These are phyloP conservation scores for Dissophora ornata DNA, from an alignment of 192 early-diverging fungal species.

Conservation along the genomic window DNA sequence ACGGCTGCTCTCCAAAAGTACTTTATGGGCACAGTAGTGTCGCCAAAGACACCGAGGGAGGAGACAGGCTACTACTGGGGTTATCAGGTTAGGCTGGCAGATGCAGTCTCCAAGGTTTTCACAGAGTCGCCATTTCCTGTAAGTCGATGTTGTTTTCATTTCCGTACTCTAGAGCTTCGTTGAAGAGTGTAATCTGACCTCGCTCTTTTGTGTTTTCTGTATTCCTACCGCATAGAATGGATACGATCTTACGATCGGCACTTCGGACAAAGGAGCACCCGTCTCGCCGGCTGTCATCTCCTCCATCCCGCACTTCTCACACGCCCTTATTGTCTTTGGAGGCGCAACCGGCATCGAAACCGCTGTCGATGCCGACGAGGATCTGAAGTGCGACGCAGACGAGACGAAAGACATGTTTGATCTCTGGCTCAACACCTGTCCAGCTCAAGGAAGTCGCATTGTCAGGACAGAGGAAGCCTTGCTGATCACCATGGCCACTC, in stretches of 20 bases:
- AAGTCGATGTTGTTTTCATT: too few species aligned
- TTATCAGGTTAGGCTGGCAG: constrained; percentile 70
- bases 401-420: constrained; percentile 74
- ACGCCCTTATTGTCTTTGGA: constrained; percentile 75
- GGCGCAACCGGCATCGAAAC: constrained; percentile 73
- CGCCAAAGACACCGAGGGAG: constrained; percentile 69
- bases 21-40: constrained; percentile 65
- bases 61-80: constrained; percentile 76
- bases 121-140: constrained; percentile 68
- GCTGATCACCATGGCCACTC: constrained; percentile 59
- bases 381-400: constrained; percentile 62
- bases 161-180: too few species aligned
- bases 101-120: constrained; percentile 67
- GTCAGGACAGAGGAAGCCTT: constrained; percentile 72
- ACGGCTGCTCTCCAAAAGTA: constrained; percentile 49
- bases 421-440: constrained; percentile 67
- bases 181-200: too few species aligned
- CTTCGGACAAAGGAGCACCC: constrained; percentile 57
- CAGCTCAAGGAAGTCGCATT: constrained; percentile 66
- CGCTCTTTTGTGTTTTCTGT: neutral
- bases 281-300: constrained; percentile 17
- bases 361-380: constrained; percentile 71
- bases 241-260: constrained; percentile 76
- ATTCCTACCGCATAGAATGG: constrained; percentile 55
- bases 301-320: constrained; percentile 48